Base-by-base conservation (phyloP, 1,284 basidiomycete species). In the Gomphus bonarii region DNA sequence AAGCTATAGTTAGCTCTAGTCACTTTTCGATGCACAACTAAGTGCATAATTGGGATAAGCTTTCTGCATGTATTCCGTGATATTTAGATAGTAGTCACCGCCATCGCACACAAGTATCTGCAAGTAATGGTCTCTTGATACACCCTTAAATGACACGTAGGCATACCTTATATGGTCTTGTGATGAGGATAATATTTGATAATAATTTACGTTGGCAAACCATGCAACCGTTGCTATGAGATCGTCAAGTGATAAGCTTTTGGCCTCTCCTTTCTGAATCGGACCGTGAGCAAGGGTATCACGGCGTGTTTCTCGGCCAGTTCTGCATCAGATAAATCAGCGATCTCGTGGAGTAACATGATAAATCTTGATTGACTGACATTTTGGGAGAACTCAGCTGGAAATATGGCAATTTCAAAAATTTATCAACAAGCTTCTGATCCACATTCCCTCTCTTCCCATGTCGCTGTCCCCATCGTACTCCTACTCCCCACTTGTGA, bases 61-160 rank as follows among this genome's bases (percentile, higher is more conserved):
- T 14, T 36, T 36, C 35, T 57, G 55, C 8, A 57, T 16, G 38
- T 57, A 49, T 20, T 28, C 48, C 36, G 35, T 25, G 25, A 57
- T 52, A 33, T 51, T 52, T 14, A 47, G 48, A 40, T 50, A 50
- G 20, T n/a, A 56, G 25, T 47, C 54, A 36, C 54, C 55, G 12
- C 55, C 55, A 11, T 49, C 55, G 28, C 55, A 57, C 55, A 52
- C 33, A 14, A 57, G 51, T 20, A 57, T 51, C 55, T 57, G 47
- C 44, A n/a, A n/a, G 28, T 22, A n/a, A 40, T 10, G 30, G 12
- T 28, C 6, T 48, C 31, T 25, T 6, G 18, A 20, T 25, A 25
- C 25, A 25, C 4, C 25, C 25, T 25, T 25, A 25, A 25, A 25
- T 25, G 25, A 3, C 25, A 25, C 25, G 25, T 25, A 25, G 40